These are phyloP conservation scores for Pigoraptor vietnamica DNA, from an alignment of 78 protist species.

Conservation along the genomic window DNA sequence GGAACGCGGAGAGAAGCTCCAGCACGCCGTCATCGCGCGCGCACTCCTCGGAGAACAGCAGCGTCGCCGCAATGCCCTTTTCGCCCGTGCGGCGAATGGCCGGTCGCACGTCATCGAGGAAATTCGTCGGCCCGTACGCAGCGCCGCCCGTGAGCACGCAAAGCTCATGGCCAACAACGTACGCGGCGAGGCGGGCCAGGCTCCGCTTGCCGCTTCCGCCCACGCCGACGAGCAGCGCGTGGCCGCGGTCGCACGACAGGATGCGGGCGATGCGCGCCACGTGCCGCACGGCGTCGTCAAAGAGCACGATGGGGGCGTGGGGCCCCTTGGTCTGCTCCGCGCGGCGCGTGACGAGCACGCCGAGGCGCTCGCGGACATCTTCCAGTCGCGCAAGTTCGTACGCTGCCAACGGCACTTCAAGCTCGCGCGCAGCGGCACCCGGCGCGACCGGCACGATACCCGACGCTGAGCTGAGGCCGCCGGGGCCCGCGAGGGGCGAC, in stretches of 20 bases:
- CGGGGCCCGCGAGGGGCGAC: too few species aligned
- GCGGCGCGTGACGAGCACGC: background rate
- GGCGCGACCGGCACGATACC: background rate
- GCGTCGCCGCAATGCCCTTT: slow-evolving; percentile 47
- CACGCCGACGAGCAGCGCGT: slow-evolving; percentile 90
- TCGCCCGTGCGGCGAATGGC: slow-evolving; percentile 40
- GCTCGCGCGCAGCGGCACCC: background rate
- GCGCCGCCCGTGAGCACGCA: slow-evolving; percentile 35
- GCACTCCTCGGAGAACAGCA: slow-evolving; percentile 84
- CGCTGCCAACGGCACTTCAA: background rate
- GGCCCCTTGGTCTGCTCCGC: background rate
- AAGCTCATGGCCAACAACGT: slow-evolving; percentile 41
- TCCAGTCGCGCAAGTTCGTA: background rate
- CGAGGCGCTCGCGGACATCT: background rate
- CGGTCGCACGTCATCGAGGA: slow-evolving; percentile 59
- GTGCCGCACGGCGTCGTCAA: slow-evolving; percentile 76
- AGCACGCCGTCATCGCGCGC: slow-evolving; percentile 61
- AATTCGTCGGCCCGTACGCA: slow-evolving; percentile 51
- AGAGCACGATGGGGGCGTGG: slow-evolving; percentile 80
- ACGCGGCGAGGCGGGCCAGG: slow-evolving; percentile 80
- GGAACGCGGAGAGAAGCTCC: slow-evolving; percentile 81
- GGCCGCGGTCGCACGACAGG: slow-evolving; percentile 70
- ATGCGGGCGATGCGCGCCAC: slow-evolving; percentile 73
- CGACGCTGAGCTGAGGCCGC: background rate
- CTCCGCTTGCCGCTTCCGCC: slow-evolving; percentile 91